These are phyloP conservation scores for Ophiostoma novo-ulmi DNA, from an alignment of 2,329 filamentous ascomycete genomes.

Conservation along the genomic window DNA sequence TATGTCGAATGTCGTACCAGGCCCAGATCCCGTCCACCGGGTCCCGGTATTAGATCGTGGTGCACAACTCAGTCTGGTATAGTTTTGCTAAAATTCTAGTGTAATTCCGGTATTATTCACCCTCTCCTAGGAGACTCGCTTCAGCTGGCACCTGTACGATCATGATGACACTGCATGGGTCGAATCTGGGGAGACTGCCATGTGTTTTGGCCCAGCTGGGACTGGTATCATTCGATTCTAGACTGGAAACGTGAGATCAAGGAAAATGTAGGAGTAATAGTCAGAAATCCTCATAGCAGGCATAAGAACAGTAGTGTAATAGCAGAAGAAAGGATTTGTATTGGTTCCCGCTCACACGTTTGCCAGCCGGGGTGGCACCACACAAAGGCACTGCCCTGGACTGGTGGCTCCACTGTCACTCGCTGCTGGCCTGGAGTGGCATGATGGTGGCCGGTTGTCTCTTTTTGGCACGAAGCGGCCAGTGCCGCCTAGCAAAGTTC, in stretches of 20 bases:
- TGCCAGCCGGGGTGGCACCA: slow-evolving; percentile 20
- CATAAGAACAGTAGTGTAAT: neutral
- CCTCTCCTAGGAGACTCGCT: too few relatives aligned
- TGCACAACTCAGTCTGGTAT: too few relatives aligned
- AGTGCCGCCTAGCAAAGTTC: slow-evolving; percentile 2
- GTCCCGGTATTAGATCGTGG: neutral
- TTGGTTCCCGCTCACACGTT: slow-evolving; percentile 10
- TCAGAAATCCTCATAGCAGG: neutral
- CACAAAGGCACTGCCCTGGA: slow-evolving; percentile 12
- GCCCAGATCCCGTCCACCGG: slow-evolving; percentile 1
- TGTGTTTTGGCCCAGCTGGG: neutral
- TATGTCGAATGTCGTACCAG: slow-evolving; percentile 8
- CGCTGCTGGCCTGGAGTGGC: slow-evolving; percentile 15
- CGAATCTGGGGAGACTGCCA: neutral
- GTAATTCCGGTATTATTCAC: too few relatives aligned
- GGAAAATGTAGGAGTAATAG: slow-evolving; percentile 17
- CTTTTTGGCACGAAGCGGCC: neutral
- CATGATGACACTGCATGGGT: slow-evolving; percentile 5
- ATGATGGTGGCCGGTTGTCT: slow-evolving; percentile 23
- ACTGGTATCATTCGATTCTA: slow-evolving; percentile 22
- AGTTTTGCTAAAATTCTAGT: too few relatives aligned
- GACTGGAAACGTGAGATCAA: slow-evolving; percentile 21
- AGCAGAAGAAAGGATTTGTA: neutral
- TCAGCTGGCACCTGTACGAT: neutral
- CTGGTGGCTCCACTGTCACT: slow-evolving; percentile 19